phyloP scores from a whole-genome alignment of 495 filamentous ascomycete species.

The Xylaria sp. region DNA sequence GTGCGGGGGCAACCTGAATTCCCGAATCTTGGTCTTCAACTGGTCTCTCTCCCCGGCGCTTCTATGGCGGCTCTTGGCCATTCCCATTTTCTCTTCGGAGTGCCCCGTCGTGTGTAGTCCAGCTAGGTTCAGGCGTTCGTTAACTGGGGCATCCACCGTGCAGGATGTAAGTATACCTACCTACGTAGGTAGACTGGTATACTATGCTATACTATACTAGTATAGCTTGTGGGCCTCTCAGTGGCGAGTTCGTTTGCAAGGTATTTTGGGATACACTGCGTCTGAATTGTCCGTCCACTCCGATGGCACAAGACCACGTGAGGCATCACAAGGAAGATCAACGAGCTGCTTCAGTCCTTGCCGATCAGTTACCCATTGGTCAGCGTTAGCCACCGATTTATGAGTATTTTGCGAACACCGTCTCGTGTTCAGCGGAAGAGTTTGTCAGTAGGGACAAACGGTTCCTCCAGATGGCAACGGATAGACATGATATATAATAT shows the following conservation, averaged over 20 bases:
- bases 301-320: slow-evolving; percentile 15
- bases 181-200: too few relatives aligned
- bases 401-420: not conserved
- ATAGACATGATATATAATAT: slow-evolving; percentile 7
- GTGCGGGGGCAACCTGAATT: slow-evolving; percentile 12
- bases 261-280: slow-evolving; percentile 8
- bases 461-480: not conserved
- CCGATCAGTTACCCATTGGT: not conserved
- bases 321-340: slow-evolving; percentile 1
- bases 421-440: not conserved
- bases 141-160: not conserved
- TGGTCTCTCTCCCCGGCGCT: not conserved
- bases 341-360: not conserved
- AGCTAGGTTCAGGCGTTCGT: not conserved
- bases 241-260: slow-evolving; percentile 5
- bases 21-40: slow-evolving; percentile 3
- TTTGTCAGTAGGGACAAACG: not conserved
- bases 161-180: too few relatives aligned
- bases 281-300: slow-evolving; percentile 5
- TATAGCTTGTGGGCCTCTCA: not conserved
- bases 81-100: slow-evolving; percentile 6
- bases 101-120: slow-evolving; percentile 10
- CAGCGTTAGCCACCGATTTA: not conserved
- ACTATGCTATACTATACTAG: too few relatives aligned
- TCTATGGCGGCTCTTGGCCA: slow-evolving; percentile 8